A percentile compares a stretch with the other conserved stretches of the same genome.
These are phyloP conservation scores for Ustilago lituana DNA, from an alignment of 1,284 basidiomycete genomes.

Conservation along the genomic window DNA sequence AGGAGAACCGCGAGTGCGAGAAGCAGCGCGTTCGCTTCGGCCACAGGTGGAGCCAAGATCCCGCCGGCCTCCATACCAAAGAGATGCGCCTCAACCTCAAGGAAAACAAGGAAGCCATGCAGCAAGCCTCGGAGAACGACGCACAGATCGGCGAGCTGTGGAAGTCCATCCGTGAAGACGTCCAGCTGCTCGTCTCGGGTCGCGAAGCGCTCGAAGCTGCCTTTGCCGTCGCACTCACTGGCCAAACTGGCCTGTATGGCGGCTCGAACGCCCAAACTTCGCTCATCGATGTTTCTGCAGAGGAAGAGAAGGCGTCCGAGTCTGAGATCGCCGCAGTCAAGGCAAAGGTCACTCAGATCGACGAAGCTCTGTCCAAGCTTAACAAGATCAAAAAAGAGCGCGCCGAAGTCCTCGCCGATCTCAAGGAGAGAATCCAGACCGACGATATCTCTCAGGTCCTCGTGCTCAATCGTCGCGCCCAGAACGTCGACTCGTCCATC, in stretches of 20 bases:
- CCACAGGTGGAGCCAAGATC: conserved; percentile 88
- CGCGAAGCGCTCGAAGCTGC: conserved; percentile 76
- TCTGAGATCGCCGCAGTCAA: conserved; percentile 32
- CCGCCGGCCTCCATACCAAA: conserved; percentile 74
- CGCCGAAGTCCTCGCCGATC: conserved; percentile 84
- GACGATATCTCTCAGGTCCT: conserved; percentile 97
- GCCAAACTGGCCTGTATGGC: conserved; percentile 42
- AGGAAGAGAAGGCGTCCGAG: conserved; percentile 47
- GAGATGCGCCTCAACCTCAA: conserved; percentile 81
- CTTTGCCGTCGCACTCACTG: conserved; percentile 72
- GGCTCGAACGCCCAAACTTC: conserved; percentile 14
- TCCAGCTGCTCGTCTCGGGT: conserved; percentile 73
- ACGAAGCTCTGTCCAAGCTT: conserved; percentile 50
- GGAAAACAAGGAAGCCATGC: conserved; percentile 78
- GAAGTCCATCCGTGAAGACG: conserved; percentile 77
- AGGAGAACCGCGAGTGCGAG: conserved; percentile 68
- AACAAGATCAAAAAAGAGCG: conserved; percentile 73
- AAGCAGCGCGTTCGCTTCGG: conserved; percentile 77
- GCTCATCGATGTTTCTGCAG: conserved; percentile 50
- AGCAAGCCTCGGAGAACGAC: conserved; percentile 82
- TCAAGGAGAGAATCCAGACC: conserved; percentile 94
- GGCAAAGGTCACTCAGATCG: conserved; percentile 48
- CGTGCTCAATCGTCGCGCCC: conserved; percentile 86
- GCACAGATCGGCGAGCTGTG: conserved; percentile 79
- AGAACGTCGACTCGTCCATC: conserved; percentile 82